A percentile compares a stretch with the other conserved stretches of the same genome.
Conservation (phyloP, 2,329 filamentous ascomycete species). For the Thermochaetoides dissita region DNA sequence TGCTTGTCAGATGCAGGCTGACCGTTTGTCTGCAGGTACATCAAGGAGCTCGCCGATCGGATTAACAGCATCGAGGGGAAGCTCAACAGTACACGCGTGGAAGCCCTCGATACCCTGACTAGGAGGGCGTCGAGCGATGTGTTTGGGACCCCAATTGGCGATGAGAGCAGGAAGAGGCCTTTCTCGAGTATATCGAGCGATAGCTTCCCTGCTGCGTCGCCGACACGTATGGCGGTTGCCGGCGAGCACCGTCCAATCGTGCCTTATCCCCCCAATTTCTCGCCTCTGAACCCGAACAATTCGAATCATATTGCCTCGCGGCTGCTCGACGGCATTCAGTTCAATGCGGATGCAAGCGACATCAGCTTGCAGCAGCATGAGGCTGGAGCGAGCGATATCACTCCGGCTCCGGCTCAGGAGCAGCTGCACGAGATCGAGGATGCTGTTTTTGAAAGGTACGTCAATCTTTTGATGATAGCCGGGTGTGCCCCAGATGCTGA, state of each 20-base stretch:
- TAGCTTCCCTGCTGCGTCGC: conserved; percentile 26
- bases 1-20: not conserved
- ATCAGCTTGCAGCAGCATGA: conserved; percentile 17
- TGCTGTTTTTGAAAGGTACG: conserved; percentile 32
- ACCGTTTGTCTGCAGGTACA: conserved; percentile 44
- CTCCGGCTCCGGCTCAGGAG: conserved; percentile 17
- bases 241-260: conserved; percentile 33
- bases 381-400: conserved; percentile 20
- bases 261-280: conserved; percentile 22
- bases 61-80: conserved; percentile 72
- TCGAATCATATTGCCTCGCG: conserved; percentile 29
- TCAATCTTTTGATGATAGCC: not conserved
- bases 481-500: not conserved
- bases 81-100: conserved; percentile 36
- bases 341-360: conserved; percentile 1
- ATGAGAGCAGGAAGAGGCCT: conserved; percentile 32
- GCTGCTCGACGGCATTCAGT: conserved; percentile 20
- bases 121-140: conserved; percentile 32
- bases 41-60: conserved; percentile 79
- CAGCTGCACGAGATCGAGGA: conserved; percentile 28
- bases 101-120: conserved; percentile 25
- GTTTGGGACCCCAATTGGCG: conserved; percentile 33
- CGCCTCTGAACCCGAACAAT: conserved; percentile 22
- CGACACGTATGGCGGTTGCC: conserved; percentile 29
- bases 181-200: conserved; percentile 34